A percentile compares a stretch with the other conserved stretches of the same genome.
Evolutionary conservation across 371 early-diverging fungal genomes (phyloP).

Genomic region (Caulochytrium protostelioides): DNA sequence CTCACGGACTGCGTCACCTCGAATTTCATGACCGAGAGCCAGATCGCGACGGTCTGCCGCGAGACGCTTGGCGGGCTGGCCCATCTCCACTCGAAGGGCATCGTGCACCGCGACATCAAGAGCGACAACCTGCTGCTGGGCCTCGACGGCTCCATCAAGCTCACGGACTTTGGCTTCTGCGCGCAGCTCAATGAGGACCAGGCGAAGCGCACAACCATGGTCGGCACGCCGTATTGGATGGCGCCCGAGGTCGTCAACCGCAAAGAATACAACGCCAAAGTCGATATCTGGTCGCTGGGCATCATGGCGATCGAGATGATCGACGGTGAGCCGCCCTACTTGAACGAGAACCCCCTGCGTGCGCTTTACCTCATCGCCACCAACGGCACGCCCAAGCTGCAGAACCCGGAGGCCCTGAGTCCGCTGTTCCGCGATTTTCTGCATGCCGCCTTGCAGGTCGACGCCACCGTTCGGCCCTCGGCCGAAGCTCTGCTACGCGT

Average conservation of each 20-base stretch:
- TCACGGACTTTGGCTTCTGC: conserved; percentile 91
- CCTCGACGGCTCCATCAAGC: conserved; percentile 69
- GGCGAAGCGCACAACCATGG: conserved; percentile 71
- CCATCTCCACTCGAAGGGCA: conserved; percentile 78
- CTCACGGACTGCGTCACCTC: conserved; percentile 75
- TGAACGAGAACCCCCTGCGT: conserved; percentile 73
- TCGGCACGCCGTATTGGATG: conserved; percentile 87
- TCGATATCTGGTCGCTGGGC: conserved; percentile 17
- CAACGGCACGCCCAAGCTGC: conserved; percentile 79
- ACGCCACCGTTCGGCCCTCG: conserved; percentile 58
- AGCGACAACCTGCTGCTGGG: conserved; percentile 83
- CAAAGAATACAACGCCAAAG: conserved; percentile 78
- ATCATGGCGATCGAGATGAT: conserved; percentile 25
- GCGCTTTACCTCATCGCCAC: conserved; percentile 89
- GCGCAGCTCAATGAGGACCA: conserved; percentile 62
- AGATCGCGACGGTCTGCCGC: conserved; percentile 76
- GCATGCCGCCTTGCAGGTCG: conserved; percentile 56
- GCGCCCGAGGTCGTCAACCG: conserved; percentile 86
- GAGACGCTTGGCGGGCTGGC: conserved; percentile 64
- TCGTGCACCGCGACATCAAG: conserved; percentile 95
- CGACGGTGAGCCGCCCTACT: conserved; percentile 70
- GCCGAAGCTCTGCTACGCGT: conserved; percentile 48
- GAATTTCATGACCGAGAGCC: conserved; percentile 83
- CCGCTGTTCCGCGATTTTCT: conserved; percentile 65
- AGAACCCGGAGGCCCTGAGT: conserved; percentile 66